Conservation (phyloP, 257 asterid species). For the Solanum acaule region DNA sequence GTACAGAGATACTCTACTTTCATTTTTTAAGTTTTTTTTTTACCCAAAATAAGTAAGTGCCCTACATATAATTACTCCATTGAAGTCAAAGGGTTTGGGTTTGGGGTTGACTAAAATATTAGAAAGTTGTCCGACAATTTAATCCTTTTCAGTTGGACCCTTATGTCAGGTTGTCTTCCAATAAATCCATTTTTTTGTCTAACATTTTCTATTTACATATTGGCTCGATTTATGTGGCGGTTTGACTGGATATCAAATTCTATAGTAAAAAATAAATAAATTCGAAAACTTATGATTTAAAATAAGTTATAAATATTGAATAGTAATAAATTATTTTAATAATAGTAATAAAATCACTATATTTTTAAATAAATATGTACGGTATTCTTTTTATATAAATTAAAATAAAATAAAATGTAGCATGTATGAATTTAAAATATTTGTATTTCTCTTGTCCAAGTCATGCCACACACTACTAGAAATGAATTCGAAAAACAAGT, state of each 20-base stretch:
- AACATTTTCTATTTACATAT: neutral
- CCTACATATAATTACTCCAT: neutral
- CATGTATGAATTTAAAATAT: neutral
- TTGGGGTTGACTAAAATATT: neutral
- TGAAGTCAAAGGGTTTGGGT: neutral
- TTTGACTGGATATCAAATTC: neutral
- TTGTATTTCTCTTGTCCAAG: neutral
- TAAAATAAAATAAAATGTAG: neutral
- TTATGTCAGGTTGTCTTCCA: neutral
- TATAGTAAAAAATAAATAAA: neutral
- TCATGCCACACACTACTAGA: neutral
- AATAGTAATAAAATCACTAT: no score
- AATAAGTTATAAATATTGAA: neutral
- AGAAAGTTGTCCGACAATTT: neutral
- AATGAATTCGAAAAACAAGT: no score
- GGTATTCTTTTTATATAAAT: neutral
- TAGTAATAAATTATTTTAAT: no score
- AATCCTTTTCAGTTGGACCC: neutral
- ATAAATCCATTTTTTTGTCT: neutral
- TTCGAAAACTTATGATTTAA: neutral
- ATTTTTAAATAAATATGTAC: neutral
- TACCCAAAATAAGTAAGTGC: neutral
- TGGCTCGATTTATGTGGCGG: neutral
- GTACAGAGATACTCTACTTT: accelerated
- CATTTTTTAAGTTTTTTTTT: neutral